Base-by-base conservation (phyloP, 805 yeast genomes). In the Candida nitratophila region DNA sequence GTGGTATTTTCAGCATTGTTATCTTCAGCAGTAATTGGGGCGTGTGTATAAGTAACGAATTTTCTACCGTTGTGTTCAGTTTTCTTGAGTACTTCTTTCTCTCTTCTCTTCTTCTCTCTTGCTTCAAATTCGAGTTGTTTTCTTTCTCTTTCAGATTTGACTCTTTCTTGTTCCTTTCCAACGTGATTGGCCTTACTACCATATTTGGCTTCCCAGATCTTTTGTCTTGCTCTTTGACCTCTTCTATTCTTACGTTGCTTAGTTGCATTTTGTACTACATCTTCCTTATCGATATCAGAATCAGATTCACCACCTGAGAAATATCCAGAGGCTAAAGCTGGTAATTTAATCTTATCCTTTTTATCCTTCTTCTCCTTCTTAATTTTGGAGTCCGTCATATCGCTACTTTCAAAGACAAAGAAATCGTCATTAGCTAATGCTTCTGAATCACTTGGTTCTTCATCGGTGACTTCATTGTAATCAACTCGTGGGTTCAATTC, bases 141-240 rank as follows among this genome's bases (percentile, higher is more conserved):
- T 46, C 70, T 69, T 50, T 81, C 81, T 47, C 84, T 69, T 49
- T 81, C 83, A 37, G 73, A 73, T 38, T 63, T 66, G 26, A 67
- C 61, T 36, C 80, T 71, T 40, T 73, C 78, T n/a, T 70, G 64
- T 53, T 86, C 86, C 51, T 80, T 75, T 56, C 77, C 71, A 21
- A 90, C 75, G 61, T 93, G 99, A 45, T 79, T 81, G n/a, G 99
- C 99, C 22, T 71, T 68, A 17, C 63, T 62, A 24, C 98, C 98
- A 59, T 72, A 93, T 62, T 93, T 91, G 65, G 76, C 69, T 59
- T 89, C 99, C 98, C 98, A 93, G 42, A 93, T 88, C 70, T 86
- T 84, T 62, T 91, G 93, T 67, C 99, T 81, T 1, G 97, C 99
- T 47, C 98, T 74, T 68, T 93, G 99, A 22, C 99, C 99, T 63